Percentiles rank a stretch among this genome's conserved stretches.
These are phyloP conservation scores for Prunella vulgaris DNA, from an alignment of 257 asterid genomes.

Conservation along the genomic window DNA sequence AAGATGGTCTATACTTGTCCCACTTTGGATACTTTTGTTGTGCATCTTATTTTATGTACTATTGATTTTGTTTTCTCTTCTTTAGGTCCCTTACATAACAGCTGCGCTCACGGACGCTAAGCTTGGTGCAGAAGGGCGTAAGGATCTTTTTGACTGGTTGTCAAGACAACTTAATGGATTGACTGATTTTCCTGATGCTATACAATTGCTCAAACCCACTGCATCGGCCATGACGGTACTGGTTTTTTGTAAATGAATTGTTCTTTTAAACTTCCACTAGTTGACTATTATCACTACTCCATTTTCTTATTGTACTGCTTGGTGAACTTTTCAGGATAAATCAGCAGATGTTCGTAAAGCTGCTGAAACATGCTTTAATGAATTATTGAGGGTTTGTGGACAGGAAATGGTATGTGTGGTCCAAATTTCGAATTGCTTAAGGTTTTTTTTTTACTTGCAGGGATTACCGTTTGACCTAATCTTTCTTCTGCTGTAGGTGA, in stretches of 20 bases:
- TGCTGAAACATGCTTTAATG: constrained; percentile 89
- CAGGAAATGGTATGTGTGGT: constrained; percentile 63
- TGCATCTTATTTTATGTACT: constrained; percentile 7
- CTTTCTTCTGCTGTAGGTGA: constrained; percentile 41
- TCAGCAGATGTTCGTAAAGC: constrained; percentile 99
- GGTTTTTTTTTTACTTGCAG: neutral
- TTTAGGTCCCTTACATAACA: constrained; percentile 73
- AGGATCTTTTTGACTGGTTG: constrained; percentile 94
- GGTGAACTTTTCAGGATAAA: constrained; percentile 62
- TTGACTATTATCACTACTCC: neutral
- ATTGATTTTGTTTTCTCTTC: constrained; percentile 17
- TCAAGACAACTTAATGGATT: constrained; percentile 65
- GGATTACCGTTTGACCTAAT: neutral
- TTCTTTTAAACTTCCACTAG: neutral
- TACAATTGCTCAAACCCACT: constrained; percentile 75
- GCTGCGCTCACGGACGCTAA: constrained; percentile 86
- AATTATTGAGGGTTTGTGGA: constrained; percentile 86
- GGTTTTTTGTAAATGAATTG: neutral
- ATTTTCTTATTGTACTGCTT: constrained; percentile 11
- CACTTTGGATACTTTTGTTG: neutral
- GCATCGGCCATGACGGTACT: constrained; percentile 95
- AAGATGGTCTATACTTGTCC: constrained; percentile 56
- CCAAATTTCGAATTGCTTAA: neutral
- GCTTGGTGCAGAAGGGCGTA: constrained; percentile 97
- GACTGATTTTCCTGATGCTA: constrained; percentile 80